Conservation (phyloP, 352 stramenopile genomes). For the Pythium sukuiense region DNA sequence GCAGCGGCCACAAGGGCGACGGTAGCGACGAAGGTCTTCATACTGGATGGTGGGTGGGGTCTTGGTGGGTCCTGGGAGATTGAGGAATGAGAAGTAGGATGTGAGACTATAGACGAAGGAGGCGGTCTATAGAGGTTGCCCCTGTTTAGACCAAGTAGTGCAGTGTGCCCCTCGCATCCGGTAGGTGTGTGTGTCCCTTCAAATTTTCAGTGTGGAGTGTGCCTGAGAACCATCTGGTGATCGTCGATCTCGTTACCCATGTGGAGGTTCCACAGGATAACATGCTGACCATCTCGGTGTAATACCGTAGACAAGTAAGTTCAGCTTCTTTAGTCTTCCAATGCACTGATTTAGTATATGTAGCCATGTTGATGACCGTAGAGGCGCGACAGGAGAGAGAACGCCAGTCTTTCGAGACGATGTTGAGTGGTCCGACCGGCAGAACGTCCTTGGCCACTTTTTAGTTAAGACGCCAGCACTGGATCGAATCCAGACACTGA, state of each 20-base stretch:
- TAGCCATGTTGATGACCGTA: neutral
- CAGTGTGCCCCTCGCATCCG: neutral
- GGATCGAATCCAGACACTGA: too few relatives aligned
- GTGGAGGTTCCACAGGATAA: neutral
- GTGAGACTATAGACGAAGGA: neutral
- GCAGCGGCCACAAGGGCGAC: constrained; percentile 8
- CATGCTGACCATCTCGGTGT: neutral
- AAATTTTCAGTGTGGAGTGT: neutral
- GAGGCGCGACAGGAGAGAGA: neutral
- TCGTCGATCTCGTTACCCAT: neutral
- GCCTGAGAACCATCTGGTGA: neutral
- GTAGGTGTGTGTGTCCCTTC: too few relatives aligned
- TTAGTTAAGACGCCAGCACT: too few relatives aligned
- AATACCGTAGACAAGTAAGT: neutral
- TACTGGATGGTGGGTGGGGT: neutral
- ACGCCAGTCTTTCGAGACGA: too few relatives aligned
- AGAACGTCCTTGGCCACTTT: too few relatives aligned
- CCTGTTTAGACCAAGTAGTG: neutral
- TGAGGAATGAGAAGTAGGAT: neutral
- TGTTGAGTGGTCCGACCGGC: too few relatives aligned
- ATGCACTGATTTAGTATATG: neutral
- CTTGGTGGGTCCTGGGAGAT: neutral
- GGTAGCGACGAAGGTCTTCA: neutral
- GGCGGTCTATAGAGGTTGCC: neutral
- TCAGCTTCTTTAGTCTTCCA: too few relatives aligned